phyloP scores from a whole-genome alignment of 352 stramenopile genomes.

The Globisporangium camurandrum region DNA sequence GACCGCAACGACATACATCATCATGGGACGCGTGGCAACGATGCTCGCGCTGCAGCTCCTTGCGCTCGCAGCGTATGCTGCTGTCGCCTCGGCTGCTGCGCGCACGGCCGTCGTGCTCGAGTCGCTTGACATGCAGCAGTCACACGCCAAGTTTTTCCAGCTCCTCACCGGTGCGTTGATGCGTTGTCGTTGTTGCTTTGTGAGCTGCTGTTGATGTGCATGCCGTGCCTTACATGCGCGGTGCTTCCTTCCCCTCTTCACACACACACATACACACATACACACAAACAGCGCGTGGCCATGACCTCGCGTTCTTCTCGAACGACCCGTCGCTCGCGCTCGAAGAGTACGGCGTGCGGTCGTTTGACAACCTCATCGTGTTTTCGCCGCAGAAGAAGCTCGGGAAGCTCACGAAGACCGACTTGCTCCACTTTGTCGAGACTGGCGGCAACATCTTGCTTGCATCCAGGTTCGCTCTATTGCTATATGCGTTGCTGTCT shows the following conservation, averaged over 20 bases:
- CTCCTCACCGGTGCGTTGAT: conserved; percentile 38
- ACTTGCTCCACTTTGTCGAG: conserved; percentile 82
- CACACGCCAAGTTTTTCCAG: conserved; percentile 75
- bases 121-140: conserved; percentile 42
- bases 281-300: conserved; percentile 33
- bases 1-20: background rate
- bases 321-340: conserved; percentile 53
- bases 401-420: conserved; percentile 51
- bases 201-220: background rate
- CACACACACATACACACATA: conserved; percentile 3
- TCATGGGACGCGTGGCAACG: conserved; percentile 1
- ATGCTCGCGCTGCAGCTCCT: conserved; percentile 4
- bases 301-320: conserved; percentile 55
- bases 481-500: background rate
- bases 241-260: background rate
- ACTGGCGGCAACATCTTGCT: conserved; percentile 81
- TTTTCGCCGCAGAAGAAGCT: conserved; percentile 83
- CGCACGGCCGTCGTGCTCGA: conserved; percentile 70
- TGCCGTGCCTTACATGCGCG: background rate
- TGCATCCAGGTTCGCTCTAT: conserved; percentile 23
- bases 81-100: conserved; percentile 17
- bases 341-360: conserved; percentile 76
- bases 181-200: background rate
- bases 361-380: conserved; percentile 88
- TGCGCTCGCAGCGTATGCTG: conserved; percentile 5